A percentile compares a stretch with the other conserved stretches of the same genome.
Evolutionary conservation across 2,329 filamentous ascomycete species (phyloP).

Genomic region (Dryadomyces sulphureus): DNA sequence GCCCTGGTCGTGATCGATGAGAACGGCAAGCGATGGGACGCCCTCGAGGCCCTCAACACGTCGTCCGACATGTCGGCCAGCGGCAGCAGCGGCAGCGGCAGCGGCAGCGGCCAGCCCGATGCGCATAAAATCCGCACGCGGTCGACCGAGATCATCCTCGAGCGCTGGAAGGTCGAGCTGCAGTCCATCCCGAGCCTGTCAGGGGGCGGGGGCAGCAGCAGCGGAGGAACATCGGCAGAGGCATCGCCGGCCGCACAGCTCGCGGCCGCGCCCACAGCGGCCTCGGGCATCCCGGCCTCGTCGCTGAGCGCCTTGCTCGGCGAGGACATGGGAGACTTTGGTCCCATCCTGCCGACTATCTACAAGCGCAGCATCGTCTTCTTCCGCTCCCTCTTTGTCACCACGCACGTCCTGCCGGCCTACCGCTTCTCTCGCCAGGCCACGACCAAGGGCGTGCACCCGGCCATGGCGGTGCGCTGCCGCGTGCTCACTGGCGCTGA

Average conservation of each 20-base stretch:
- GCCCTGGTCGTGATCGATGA: constrained; percentile 81
- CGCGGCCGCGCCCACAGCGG: not conserved
- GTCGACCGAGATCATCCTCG: constrained; percentile 61
- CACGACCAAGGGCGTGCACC: constrained; percentile 55
- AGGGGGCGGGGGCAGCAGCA: not conserved
- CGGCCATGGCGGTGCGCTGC: constrained; percentile 59
- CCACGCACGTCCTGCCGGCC: constrained; percentile 66
- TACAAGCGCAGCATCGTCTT: constrained; percentile 97
- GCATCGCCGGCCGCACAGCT: not conserved
- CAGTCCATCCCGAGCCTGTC: constrained; percentile 34
- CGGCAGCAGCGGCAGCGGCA: constrained; percentile 17
- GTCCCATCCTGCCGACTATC: constrained; percentile 58
- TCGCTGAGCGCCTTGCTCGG: constrained; percentile 4
- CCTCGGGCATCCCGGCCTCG: not conserved
- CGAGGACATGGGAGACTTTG: constrained; percentile 36
- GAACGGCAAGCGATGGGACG: constrained; percentile 83
- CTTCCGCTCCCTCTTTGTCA: constrained; percentile 77
- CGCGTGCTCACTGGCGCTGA: constrained; percentile 53
- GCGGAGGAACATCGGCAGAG: not conserved
- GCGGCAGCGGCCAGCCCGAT: constrained; percentile 11
- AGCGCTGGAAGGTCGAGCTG: constrained; percentile 81
- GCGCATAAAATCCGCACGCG: constrained; percentile 8
- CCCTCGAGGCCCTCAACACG: constrained; percentile 60
- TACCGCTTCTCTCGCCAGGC: constrained; percentile 70
- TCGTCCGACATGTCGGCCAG: constrained; percentile 40